Base-by-base conservation (phyloP, 2,329 filamentous ascomycete species). In the Acephala macrosclerotiorum region DNA sequence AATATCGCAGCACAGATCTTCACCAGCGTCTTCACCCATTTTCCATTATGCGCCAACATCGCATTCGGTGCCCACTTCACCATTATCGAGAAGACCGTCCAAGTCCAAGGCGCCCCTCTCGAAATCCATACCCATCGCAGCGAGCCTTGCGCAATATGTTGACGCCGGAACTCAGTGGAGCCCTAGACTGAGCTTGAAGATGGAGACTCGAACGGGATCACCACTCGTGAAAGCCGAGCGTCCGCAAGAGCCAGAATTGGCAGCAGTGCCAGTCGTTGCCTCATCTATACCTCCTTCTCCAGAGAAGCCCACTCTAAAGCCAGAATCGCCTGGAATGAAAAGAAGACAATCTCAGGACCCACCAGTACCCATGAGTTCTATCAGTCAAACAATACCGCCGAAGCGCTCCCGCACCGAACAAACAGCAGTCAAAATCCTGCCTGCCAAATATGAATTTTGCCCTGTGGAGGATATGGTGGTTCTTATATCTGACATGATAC, bases 401-500 rank as follows among this genome's bases (percentile, higher is more conserved):
- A 91, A 91, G 75, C 83, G 88, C 51, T 77, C 82, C 35, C 85
- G 81, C 69, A 81, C 83, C 38, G 84, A 84, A 53, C 77, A 80
- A 16, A 79, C 77, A 7, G 82, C 84, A 8, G 80, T 85, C 47
- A 91, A 89, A 74, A 72, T 85, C 9, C 74, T 96, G 75, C 91
- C 96, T 0, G 79, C 85, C 66, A 84, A 85, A 73, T 99, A 99
- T 78, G 93, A 97, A 78, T 82, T 89, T 12, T 97, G 93, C 77
- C 84, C 91, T 45, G 87, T 92, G 9, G 91, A 94, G 74, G 94
- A 97, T 76, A 87, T 99, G 76, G 96, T 97, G 33, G 85, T 95
- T 49, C 82, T 99, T 67, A 96, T 99, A 71, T 89, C 94, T 55
- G 93, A 96, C 75, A 98, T 99, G 96, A 85, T 99, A 57, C 90